Percentiles rank a stretch among this genome's conserved stretches.
phyloP scores from a whole-genome alignment of 805 yeast genomes.

The Sungouiozyma intestinalis region DNA sequence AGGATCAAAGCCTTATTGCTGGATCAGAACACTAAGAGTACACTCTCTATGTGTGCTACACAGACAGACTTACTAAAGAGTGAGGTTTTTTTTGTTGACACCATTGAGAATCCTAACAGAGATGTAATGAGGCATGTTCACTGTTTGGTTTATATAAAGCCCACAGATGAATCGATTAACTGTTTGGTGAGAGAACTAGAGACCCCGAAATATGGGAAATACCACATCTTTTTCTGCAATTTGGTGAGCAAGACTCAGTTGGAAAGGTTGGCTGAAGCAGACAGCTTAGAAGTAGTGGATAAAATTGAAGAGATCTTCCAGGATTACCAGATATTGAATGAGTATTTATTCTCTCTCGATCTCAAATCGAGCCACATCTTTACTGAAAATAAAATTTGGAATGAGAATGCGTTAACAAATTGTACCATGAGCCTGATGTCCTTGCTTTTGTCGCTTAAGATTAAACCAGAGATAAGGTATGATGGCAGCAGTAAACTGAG shows the following conservation, averaged over 20 bases:
- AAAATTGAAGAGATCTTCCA: slow-evolving; percentile 76
- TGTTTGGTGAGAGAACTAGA: slow-evolving; percentile 54
- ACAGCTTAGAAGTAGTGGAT: slow-evolving; percentile 69
- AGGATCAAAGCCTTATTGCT: slow-evolving; percentile 65
- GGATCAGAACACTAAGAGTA: slow-evolving; percentile 70
- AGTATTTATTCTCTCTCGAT: slow-evolving; percentile 49
- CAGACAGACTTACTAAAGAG: slow-evolving; percentile 75
- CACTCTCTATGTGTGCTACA: slow-evolving; percentile 80
- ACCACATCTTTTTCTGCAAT: slow-evolving; percentile 72
- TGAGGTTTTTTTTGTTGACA: slow-evolving; percentile 77
- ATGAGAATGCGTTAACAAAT: slow-evolving; percentile 17
- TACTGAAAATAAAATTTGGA: slow-evolving; percentile 23
- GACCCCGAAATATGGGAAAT: slow-evolving; percentile 69
- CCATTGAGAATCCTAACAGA: slow-evolving; percentile 47
- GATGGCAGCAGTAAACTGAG: slow-evolving; percentile 62
- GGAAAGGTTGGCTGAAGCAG: slow-evolving; percentile 84
- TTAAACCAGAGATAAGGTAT: slow-evolving; percentile 69
- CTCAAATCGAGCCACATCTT: slow-evolving; percentile 15
- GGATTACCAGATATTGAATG: slow-evolving; percentile 69
- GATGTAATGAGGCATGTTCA: slow-evolving; percentile 70
- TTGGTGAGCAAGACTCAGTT: slow-evolving; percentile 62
- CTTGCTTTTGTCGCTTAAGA: slow-evolving; percentile 49
- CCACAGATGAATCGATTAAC: slow-evolving; percentile 54
- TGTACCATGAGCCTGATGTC: slow-evolving; percentile 19
- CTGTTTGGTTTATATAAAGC: slow-evolving; percentile 72